Evolutionary conservation across 31 red algal species (phyloP).

Genomic region (Asparagopsis taxiformis): DNA sequence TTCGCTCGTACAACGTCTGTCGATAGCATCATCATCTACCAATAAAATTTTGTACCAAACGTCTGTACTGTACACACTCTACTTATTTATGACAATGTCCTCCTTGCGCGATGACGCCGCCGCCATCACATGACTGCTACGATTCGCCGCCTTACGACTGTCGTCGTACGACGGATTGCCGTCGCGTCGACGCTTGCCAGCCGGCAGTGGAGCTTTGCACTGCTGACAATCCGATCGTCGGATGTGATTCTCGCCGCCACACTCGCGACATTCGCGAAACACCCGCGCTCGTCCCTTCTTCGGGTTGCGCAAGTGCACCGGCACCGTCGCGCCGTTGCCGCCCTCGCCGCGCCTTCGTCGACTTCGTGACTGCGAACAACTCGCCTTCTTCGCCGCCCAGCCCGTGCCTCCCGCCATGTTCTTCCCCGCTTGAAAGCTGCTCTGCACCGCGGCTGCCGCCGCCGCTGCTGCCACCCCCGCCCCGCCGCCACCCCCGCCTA

Average conservation of each 20-base stretch:
- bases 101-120: too few relatives aligned
- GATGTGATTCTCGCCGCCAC: slow-evolving; percentile 14
- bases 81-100: too few relatives aligned
- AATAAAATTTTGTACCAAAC: too few relatives aligned
- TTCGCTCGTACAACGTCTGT: slow-evolving; percentile 33
- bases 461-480: too few relatives aligned
- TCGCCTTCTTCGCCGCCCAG: not conserved
- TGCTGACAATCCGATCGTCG: not conserved
- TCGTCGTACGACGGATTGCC: slow-evolving; percentile 5
- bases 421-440: too few relatives aligned
- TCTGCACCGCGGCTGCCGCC: too few relatives aligned
- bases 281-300: slow-evolving; percentile 25
- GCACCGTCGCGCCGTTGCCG: not conserved
- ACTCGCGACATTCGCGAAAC: slow-evolving; percentile 1
- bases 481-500: too few relatives aligned
- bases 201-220: slow-evolving; percentile 12
- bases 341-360: not conserved
- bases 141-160: not conserved
- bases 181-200: slow-evolving; percentile 21
- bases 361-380: not conserved
- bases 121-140: too few relatives aligned
- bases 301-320: slow-evolving; percentile 12
- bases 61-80: too few relatives aligned
- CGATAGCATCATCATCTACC: not conserved
- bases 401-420: too few relatives aligned